These are phyloP conservation scores for Arthrinium phaeospermum DNA, from an alignment of 2,329 filamentous ascomycete species.

Conservation along the genomic window DNA sequence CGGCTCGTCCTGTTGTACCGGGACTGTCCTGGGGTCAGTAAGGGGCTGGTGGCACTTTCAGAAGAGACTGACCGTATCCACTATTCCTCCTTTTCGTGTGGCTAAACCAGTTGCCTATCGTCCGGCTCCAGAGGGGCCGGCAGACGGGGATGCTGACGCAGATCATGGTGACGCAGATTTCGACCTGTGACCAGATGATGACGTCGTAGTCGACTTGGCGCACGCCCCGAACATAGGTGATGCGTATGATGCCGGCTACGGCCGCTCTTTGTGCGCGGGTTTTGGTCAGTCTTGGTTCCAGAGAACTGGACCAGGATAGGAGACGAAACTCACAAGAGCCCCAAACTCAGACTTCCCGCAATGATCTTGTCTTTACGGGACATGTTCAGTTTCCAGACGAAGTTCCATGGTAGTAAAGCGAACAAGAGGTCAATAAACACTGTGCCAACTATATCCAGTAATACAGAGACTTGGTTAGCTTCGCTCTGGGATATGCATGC, in stretches of 20 bases:
- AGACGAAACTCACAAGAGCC: background rate
- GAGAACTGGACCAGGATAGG: no score
- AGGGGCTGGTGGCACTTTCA: background rate
- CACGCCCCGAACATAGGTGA: background rate
- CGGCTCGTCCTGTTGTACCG: background rate
- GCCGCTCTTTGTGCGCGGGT: background rate
- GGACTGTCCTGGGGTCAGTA: background rate
- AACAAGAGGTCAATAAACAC: background rate
- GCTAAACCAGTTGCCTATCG: background rate
- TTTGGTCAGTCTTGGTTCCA: no score
- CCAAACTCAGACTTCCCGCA: constrained; percentile 2
- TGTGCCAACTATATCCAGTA: background rate
- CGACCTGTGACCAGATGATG: constrained; percentile 2
- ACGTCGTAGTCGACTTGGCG: background rate
- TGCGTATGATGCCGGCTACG: background rate
- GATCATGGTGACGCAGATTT: background rate
- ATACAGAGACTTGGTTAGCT: no score
- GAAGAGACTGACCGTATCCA: background rate
- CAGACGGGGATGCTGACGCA: background rate
- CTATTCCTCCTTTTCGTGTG: background rate
- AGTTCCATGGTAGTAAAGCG: constrained; percentile 1
- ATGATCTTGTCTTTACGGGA: constrained; percentile 7
- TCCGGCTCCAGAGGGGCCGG: background rate
- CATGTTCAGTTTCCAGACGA: constrained; percentile 10
- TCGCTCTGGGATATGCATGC: no score